phyloP scores from a whole-genome alignment of 2,329 filamentous ascomycete genomes.

The Amauroascus verrucosus region DNA sequence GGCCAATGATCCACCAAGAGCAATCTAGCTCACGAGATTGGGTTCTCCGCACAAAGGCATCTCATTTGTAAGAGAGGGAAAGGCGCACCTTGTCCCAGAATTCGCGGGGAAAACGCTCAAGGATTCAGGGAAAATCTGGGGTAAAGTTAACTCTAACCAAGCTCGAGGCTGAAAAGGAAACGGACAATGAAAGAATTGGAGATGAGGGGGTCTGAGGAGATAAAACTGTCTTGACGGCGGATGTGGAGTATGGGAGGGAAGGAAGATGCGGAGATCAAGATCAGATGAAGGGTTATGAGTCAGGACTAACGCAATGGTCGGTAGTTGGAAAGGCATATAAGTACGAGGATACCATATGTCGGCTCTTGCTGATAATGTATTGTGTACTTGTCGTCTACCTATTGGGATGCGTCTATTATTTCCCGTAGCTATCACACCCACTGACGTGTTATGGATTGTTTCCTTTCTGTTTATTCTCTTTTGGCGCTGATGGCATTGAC shows the following conservation, averaged over 20 bases:
- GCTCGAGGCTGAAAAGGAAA: not conserved
- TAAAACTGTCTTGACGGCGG: not conserved
- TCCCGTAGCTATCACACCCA: not conserved
- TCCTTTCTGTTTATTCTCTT: not conserved
- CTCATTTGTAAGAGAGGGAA: not conserved
- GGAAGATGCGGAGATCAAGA: not conserved
- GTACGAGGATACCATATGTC: not conserved
- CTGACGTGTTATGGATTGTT: not conserved
- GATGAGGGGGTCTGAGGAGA: not conserved
- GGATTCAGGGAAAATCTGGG: not conserved
- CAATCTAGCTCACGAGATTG: not conserved
- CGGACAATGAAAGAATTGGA: not conserved
- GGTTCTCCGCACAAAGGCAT: not conserved
- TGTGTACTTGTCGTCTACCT: slow-evolving; percentile 2
- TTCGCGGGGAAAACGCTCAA: not conserved
- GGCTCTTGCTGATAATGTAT: not conserved
- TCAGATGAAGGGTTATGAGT: not conserved
- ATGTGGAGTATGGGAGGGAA: not conserved
- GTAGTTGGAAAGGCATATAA: not conserved
- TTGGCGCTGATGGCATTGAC: not conserved
- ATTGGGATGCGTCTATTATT: not conserved
- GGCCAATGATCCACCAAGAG: not conserved
- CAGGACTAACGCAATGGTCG: not conserved
- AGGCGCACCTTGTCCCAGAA: not conserved
- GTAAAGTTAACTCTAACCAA: not conserved